Conservation (phyloP, 495 filamentous ascomycete genomes). For the Friedmanniomyces simplex region DNA sequence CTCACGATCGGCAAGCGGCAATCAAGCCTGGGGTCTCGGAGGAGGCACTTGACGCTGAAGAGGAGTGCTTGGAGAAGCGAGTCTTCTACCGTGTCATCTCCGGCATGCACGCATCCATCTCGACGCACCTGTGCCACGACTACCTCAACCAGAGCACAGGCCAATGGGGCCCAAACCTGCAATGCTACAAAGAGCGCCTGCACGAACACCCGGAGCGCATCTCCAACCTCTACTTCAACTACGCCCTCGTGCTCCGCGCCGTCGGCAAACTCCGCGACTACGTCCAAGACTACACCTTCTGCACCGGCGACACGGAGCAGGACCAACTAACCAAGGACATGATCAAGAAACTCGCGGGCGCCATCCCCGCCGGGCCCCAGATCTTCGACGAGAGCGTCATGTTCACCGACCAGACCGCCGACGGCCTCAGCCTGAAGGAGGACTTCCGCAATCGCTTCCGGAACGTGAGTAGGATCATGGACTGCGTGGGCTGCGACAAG, state of each 20-base stretch:
- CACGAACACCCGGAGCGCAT: slow-evolving; percentile 79
- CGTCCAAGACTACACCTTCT: slow-evolving; percentile 78
- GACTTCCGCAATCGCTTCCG: slow-evolving; percentile 96
- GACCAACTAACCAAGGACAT: slow-evolving; percentile 70
- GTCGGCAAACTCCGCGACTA: slow-evolving; percentile 83
- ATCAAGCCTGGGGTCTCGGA: slow-evolving; percentile 28
- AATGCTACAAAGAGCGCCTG: slow-evolving; percentile 78
- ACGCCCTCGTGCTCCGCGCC: slow-evolving; percentile 81
- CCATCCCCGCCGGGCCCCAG: slow-evolving; percentile 53
- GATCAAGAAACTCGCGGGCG: slow-evolving; percentile 57
- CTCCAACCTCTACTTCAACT: slow-evolving; percentile 98
- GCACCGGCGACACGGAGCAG: slow-evolving; percentile 70
- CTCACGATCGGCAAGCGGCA: slow-evolving; percentile 55
- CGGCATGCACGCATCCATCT: slow-evolving; percentile 96
- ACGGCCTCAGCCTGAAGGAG: slow-evolving; percentile 65
- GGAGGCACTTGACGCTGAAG: slow-evolving; percentile 56
- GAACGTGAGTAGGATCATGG: slow-evolving; percentile 93
- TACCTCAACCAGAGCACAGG: slow-evolving; percentile 94
- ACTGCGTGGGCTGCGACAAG: slow-evolving; percentile 98
- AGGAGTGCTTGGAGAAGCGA: slow-evolving; percentile 92
- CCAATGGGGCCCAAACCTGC: slow-evolving; percentile 82
- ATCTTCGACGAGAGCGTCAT: slow-evolving; percentile 94
- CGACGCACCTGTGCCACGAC: slow-evolving; percentile 91
- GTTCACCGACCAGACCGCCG: slow-evolving; percentile 63
- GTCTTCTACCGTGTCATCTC: slow-evolving; percentile 92